Conservation (phyloP, 2,329 filamentous ascomycete species). For the Diaporthe sp. region DNA sequence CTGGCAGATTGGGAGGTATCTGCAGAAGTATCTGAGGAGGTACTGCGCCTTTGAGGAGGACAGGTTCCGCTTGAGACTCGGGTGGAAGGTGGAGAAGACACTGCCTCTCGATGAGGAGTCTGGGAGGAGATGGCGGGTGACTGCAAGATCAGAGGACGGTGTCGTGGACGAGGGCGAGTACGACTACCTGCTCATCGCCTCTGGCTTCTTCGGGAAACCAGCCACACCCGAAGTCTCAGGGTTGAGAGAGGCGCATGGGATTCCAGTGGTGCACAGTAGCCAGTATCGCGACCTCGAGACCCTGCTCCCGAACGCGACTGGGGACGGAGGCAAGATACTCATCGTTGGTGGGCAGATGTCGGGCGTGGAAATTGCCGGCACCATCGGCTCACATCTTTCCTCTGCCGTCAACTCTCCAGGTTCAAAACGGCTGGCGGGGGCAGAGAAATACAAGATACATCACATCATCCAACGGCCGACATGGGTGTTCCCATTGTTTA, state of each 20-base stretch:
- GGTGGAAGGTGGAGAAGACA: constrained; percentile 60
- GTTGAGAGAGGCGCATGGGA: constrained; percentile 50
- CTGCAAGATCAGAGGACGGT: constrained; percentile 51
- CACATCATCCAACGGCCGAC: constrained; percentile 79
- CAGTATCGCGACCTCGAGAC: constrained; percentile 69
- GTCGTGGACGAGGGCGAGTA: constrained; percentile 66
- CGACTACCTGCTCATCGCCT: constrained; percentile 79
- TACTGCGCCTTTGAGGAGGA: constrained; percentile 64
- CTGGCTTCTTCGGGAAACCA: constrained; percentile 81
- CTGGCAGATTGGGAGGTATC: constrained; percentile 82
- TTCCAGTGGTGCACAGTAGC: constrained; percentile 78
- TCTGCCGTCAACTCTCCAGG: constrained; percentile 69
- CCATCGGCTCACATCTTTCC: constrained; percentile 80
- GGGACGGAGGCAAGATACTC: constrained; percentile 72
- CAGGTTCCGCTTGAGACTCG: constrained; percentile 61
- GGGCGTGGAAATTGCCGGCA: constrained; percentile 81
- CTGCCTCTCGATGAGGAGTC: constrained; percentile 48
- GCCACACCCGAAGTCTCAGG: constrained; percentile 61
- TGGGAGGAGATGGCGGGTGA: constrained; percentile 58
- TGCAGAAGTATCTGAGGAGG: constrained; percentile 72
- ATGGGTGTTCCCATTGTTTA: constrained; percentile 78
- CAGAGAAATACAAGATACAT: constrained; percentile 71
- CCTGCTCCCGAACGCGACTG: constrained; percentile 58
- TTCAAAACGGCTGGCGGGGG: constrained; percentile 54
- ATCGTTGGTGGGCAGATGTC: constrained; percentile 88